Conservation (phyloP, 2,329 filamentous ascomycete genomes). For the Aspergillus tamarii region DNA sequence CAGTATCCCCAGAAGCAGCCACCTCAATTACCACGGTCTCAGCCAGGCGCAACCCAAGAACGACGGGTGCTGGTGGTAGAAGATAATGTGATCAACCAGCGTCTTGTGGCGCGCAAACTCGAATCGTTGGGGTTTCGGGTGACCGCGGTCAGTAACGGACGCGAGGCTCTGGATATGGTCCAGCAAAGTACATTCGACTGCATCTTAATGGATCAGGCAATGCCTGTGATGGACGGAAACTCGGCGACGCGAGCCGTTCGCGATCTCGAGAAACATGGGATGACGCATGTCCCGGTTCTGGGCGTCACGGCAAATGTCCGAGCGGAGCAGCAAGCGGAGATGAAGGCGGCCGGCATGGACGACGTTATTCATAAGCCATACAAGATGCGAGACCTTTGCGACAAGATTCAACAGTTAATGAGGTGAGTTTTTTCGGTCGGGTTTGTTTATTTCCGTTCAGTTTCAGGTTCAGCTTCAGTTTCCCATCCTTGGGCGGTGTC, state of each 20-base stretch:
- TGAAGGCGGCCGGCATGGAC: constrained; percentile 74
- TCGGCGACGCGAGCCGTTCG: constrained; percentile 72
- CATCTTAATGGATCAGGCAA: constrained; percentile 80
- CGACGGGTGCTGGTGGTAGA: constrained; percentile 45
- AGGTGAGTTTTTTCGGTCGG: neutral
- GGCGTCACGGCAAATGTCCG: constrained; percentile 72
- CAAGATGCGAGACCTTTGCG: constrained; percentile 70
- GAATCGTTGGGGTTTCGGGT: constrained; percentile 40
- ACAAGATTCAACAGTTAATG: constrained; percentile 65
- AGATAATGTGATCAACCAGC: constrained; percentile 50
- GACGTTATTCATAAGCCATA: constrained; percentile 81
- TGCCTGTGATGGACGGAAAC: constrained; percentile 82
- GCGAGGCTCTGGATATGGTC: constrained; percentile 49
- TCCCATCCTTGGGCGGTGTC: neutral
- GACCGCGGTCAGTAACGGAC: constrained; percentile 42
- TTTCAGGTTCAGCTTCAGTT: too few species aligned
- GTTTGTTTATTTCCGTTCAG: neutral
- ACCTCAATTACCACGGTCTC: neutral
- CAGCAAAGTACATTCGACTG: constrained; percentile 54
- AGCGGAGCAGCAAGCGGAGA: constrained; percentile 72
- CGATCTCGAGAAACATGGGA: constrained; percentile 60
- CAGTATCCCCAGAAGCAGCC: neutral
- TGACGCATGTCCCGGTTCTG: constrained; percentile 34
- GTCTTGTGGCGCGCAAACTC: constrained; percentile 42
- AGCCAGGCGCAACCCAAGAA: neutral